phyloP scores from a whole-genome alignment of 768 basidiomycete species.

The Roridomyces roridus region DNA sequence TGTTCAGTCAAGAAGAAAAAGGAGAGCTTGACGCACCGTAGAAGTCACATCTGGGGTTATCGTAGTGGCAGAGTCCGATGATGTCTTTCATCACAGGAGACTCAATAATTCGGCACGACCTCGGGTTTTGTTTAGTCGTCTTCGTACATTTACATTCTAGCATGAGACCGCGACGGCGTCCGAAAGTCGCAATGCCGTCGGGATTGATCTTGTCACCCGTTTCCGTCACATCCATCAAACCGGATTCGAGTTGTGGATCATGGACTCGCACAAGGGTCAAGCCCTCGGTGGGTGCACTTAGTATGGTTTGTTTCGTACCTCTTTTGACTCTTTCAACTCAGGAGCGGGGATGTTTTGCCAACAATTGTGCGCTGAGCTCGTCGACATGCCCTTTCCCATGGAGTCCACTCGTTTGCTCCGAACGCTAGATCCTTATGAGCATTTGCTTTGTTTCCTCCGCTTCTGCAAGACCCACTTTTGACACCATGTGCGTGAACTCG shows the following conservation, averaged over 20 bases:
- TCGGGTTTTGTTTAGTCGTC: no score
- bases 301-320: not conserved
- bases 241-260: constrained; percentile 27
- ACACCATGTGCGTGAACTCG: constrained; percentile 23
- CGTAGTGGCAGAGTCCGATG: constrained; percentile 1
- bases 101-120: not conserved
- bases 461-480: constrained; percentile 31
- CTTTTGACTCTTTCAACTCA: not conserved
- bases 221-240: constrained; percentile 32
- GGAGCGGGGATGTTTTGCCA: constrained; percentile 23
- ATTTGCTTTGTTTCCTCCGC: constrained; percentile 28
- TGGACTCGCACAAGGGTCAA: constrained; percentile 33
- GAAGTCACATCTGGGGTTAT: not conserved
- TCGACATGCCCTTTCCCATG: constrained; percentile 2
- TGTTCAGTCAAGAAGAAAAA: not conserved
- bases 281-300: constrained; percentile 20
- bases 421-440: constrained; percentile 32
- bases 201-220: no score
- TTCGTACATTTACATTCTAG: no score
- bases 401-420: constrained; percentile 16
- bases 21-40: not conserved
- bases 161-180: no score
- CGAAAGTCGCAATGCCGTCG: no score
- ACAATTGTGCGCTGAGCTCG: constrained; percentile 1
- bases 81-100: not conserved